Base-by-base conservation (phyloP, 176 grass and related monocot species). In the Phyllostachys edulis region DNA sequence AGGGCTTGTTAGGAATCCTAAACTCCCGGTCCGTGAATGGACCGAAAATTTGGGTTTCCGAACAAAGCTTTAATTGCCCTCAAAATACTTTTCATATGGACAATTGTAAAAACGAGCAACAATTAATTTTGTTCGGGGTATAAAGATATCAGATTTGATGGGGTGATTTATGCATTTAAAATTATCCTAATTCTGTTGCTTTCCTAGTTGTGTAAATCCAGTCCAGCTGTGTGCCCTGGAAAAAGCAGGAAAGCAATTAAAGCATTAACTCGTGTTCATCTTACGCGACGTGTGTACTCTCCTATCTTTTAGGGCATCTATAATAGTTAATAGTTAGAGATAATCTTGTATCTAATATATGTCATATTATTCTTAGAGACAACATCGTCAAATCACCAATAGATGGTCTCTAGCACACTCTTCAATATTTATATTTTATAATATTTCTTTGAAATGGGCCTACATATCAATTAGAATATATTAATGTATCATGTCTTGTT, bases 201-300 rank as follows among this genome's bases (percentile, higher is more conserved):
- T 70, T 15, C 83, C 45, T 67, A 70, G 74, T 61, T 78, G 39
- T 69, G 17, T 37, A 40, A 46, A 27, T 70, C 38, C 27, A 61
- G 11, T 0, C 2, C 32, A 34, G 73, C 46, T 69, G 63, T 47
- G 49, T 17, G 7, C 26, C 26, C 23, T 37, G 64, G 11, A 49
- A 51, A 37, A 16, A 37, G 23, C 6, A 60, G 51, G 38, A 46
- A 42, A 41, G 16, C 45, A n/a, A 26, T 36, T 63, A 46, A 42
- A 54, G 16, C 45, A n/a, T 39, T 36, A 63, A 59, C 63, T 61
- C 64, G 9, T 18, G n/a, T 65, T 84, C 51, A 27, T 29, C 38
- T 55, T 52, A 63, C 32, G 14, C 36, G 1, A 56, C 56, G 56
- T 24, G n/a, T 4, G 55, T 10, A 4, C 9, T 23, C 56, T 12